Evolutionary conservation across 2,329 filamentous ascomycete species (phyloP).

Genomic region (Teratosphaeria pseudoeucalypti): DNA sequence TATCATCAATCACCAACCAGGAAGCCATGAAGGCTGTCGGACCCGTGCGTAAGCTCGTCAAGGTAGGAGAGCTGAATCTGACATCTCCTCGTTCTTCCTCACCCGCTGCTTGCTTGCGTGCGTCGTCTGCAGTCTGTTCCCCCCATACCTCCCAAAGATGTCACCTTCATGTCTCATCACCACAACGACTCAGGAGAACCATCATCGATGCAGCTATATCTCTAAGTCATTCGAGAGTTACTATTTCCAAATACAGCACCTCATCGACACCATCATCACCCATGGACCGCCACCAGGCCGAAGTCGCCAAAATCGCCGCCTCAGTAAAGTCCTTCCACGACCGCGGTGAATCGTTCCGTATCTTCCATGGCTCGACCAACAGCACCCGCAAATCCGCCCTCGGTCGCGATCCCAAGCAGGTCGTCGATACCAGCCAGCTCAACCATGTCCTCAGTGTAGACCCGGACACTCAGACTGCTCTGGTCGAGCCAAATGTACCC

Average conservation of each 20-base stretch:
- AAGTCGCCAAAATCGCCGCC: slow-evolving; percentile 5
- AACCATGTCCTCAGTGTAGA: slow-evolving; percentile 54
- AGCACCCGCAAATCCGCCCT: slow-evolving; percentile 51
- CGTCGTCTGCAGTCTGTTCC: not conserved
- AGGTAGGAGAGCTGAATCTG: not conserved
- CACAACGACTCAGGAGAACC: not conserved
- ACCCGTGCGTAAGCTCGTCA: not conserved
- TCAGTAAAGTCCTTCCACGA: slow-evolving; percentile 4
- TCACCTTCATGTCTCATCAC: not conserved
- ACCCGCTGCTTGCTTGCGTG: not conserved
- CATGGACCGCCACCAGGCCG: slow-evolving; percentile 1
- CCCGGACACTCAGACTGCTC: slow-evolving; percentile 40
- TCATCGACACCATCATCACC: not conserved
- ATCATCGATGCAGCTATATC: not conserved
- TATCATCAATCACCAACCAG: not conserved
- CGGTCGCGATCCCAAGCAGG: slow-evolving; percentile 24
- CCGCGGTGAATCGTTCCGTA: slow-evolving; percentile 53
- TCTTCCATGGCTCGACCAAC: slow-evolving; percentile 69
- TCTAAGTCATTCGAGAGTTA: not conserved
- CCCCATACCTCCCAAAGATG: not conserved
- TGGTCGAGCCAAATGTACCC: slow-evolving; percentile 61
- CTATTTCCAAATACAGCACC: not conserved
- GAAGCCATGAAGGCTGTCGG: not conserved
- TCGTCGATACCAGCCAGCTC: slow-evolving; percentile 57
- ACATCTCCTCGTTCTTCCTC: not conserved